These are phyloP conservation scores for Sclerotinia sclerotiorum DNA, from an alignment of 2,329 filamentous ascomycete species.

Conservation along the genomic window DNA sequence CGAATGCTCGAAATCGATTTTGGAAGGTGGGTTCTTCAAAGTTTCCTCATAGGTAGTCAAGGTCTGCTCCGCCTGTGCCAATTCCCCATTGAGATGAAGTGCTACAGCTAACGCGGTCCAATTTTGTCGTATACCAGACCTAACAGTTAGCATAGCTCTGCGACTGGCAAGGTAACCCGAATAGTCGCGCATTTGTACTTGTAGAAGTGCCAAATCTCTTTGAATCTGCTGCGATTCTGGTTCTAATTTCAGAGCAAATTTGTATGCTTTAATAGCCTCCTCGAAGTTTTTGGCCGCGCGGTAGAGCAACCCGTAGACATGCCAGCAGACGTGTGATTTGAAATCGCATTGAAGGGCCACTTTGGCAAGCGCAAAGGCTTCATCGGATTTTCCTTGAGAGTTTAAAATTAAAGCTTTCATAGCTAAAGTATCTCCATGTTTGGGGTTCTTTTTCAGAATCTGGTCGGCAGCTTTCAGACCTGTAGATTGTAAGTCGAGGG, in stretches of 20 bases:
- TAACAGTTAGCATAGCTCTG: slow-evolving; percentile 80
- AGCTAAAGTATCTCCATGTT: slow-evolving; percentile 96
- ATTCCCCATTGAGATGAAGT: slow-evolving; percentile 84
- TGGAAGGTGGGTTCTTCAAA: slow-evolving; percentile 74
- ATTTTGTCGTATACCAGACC: slow-evolving; percentile 80
- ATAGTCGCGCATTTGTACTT: slow-evolving; percentile 96
- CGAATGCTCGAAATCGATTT: slow-evolving; percentile 84
- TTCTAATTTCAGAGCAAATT: slow-evolving; percentile 88
- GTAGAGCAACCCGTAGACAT: slow-evolving; percentile 95
- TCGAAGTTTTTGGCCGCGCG: slow-evolving; percentile 96
- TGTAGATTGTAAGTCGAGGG: slow-evolving; percentile 34
- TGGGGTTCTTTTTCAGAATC: slow-evolving; percentile 90
- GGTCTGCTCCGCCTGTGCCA: slow-evolving; percentile 84
- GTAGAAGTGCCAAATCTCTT: slow-evolving; percentile 86
- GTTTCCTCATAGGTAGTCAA: slow-evolving; percentile 92
- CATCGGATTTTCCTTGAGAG: slow-evolving; percentile 84
- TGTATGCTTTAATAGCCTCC: slow-evolving; percentile 98
- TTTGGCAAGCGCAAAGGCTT: slow-evolving; percentile 92
- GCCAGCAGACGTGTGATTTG: slow-evolving; percentile 99
- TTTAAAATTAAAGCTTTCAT: slow-evolving; percentile 99
- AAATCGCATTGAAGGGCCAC: slow-evolving; percentile 91
- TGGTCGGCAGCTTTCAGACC: slow-evolving; percentile 95
- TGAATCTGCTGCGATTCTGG: slow-evolving; percentile 95
- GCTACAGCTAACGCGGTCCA: slow-evolving; percentile 98
- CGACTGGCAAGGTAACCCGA: slow-evolving; percentile 89